Percentiles rank a stretch among this genome's conserved stretches.
phyloP scores from a whole-genome alignment of 495 filamentous ascomycete genomes.

The Xylaria curta region DNA sequence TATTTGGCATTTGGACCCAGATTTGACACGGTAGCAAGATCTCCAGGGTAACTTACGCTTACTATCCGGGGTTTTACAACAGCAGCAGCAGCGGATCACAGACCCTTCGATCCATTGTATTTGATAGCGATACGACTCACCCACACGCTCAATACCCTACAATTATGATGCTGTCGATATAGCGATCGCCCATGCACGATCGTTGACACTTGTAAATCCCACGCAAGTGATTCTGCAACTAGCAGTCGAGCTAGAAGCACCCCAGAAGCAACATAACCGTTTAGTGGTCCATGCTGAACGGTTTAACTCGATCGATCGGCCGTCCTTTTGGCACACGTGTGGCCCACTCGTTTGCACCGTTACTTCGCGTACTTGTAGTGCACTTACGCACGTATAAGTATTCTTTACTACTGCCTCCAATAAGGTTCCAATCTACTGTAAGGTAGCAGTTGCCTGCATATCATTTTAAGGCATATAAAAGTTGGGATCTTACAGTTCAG shows the following conservation, averaged over 20 bases:
- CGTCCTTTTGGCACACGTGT: background rate
- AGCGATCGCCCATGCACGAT: slow-evolving; percentile 20
- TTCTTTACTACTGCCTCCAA: background rate
- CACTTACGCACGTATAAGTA: background rate
- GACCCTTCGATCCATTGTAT: background rate
- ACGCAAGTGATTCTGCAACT: slow-evolving; percentile 11
- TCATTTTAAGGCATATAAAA: background rate
- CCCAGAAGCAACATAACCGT: slow-evolving; percentile 22
- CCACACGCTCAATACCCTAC: background rate
- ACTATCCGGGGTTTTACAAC: background rate
- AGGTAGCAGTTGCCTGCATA: background rate
- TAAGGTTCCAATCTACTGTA: background rate
- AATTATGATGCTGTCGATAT: background rate
- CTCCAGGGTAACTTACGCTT: background rate
- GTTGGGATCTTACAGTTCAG: background rate
- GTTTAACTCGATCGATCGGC: slow-evolving; percentile 15
- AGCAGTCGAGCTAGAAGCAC: slow-evolving; percentile 16
- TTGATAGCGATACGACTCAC: background rate
- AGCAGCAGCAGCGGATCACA: too few species aligned
- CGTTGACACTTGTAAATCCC: slow-evolving; percentile 13
- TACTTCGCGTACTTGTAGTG: background rate
- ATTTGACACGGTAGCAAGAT: slow-evolving; percentile 16
- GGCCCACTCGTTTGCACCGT: slow-evolving; percentile 9
- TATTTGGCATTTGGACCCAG: background rate
- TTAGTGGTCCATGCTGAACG: background rate